phyloP scores from a whole-genome alignment of 352 stramenopile species.

The Phytophthora fragariaefolia region DNA sequence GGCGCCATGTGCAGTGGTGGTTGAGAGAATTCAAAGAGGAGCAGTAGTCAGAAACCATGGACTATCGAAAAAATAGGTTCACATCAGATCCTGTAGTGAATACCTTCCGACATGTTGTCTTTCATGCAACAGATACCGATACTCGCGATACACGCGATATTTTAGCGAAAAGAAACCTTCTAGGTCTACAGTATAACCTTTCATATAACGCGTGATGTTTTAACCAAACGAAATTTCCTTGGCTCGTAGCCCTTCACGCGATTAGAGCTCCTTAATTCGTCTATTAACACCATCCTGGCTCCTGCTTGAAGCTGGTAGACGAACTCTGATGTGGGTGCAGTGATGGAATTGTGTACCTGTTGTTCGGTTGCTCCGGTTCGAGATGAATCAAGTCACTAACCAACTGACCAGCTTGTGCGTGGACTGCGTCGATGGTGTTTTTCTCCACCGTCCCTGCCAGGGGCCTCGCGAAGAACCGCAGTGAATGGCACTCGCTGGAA shows the following conservation, averaged over 20 bases:
- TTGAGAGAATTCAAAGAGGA: background rate
- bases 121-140: too few species aligned
- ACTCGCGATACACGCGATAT: too few species aligned
- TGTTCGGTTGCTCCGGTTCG: background rate
- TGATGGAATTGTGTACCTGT: background rate
- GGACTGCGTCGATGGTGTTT: background rate
- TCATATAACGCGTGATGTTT: too few species aligned
- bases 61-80: too few species aligned
- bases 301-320: background rate
- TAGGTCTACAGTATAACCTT: too few species aligned
- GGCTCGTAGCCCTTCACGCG: too few species aligned
- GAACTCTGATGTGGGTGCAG: background rate
- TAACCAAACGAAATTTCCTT: too few species aligned
- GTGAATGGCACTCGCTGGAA: conserved; percentile 32
- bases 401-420: background rate
- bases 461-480: background rate
- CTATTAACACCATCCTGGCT: too few species aligned
- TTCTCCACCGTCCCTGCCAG: background rate
- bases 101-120: too few species aligned
- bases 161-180: too few species aligned
- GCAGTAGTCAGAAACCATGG: background rate
- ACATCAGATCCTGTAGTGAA: background rate
- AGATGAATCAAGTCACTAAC: background rate
- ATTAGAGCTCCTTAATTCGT: too few species aligned
- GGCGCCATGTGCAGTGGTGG: background rate